phyloP scores from a whole-genome alignment of 1,284 basidiomycete genomes.

The Ustilago xerochloae region DNA sequence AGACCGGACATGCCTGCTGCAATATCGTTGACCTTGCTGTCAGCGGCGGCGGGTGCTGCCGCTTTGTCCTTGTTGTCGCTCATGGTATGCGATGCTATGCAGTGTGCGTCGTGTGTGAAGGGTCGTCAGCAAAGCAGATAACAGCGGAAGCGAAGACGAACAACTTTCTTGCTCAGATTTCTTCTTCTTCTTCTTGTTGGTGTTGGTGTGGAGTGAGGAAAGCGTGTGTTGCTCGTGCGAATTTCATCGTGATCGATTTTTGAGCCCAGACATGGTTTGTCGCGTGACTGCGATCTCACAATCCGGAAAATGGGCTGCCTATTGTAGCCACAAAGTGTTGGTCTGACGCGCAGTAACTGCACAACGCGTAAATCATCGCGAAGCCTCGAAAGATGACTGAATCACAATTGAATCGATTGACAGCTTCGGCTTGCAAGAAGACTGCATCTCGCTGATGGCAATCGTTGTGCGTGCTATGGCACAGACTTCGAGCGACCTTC shows the following conservation, averaged over 20 bases:
- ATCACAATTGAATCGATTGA: too few species aligned
- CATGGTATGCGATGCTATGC: constrained; percentile 23
- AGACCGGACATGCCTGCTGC: constrained; percentile 51
- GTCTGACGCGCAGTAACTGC: constrained; percentile 16
- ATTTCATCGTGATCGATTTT: constrained; percentile 27
- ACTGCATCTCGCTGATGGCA: too few species aligned
- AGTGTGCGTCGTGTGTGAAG: neutral
- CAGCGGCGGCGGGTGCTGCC: constrained; percentile 21
- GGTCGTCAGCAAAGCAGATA: too few species aligned
- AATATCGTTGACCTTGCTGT: constrained; percentile 52
- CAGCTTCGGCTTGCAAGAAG: constrained; percentile 9
- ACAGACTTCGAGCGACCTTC: too few species aligned
- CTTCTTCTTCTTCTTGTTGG: constrained; percentile 40
- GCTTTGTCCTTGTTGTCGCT: constrained; percentile 37
- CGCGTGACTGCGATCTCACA: constrained; percentile 8
- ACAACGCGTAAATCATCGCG: constrained; percentile 37
- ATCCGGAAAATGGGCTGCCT: too few species aligned
- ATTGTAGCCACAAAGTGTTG: constrained; percentile 21
- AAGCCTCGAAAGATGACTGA: neutral
- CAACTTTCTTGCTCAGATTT: neutral
- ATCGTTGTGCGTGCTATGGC: too few species aligned
- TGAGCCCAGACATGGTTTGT: neutral
- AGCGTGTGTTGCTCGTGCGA: constrained; percentile 17
- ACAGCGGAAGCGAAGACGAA: neutral
- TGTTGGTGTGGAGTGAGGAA: constrained; percentile 37